Conservation (phyloP, 495 filamentous ascomycete genomes). For the Wilcoxina mikolae region DNA sequence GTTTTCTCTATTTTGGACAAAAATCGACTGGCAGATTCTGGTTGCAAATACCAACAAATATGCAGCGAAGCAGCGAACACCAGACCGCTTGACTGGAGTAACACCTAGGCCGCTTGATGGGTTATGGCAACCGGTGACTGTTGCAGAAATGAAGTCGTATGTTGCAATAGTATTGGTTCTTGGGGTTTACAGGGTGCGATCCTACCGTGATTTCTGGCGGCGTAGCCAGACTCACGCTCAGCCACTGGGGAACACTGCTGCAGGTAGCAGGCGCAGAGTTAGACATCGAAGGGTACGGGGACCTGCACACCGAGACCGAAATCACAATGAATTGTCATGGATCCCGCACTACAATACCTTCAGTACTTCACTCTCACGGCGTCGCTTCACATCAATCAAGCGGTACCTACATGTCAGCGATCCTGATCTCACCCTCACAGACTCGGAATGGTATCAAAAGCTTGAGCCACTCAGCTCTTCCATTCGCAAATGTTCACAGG, state of each 20-base stretch:
- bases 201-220: not conserved
- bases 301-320: no score
- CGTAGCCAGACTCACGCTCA: not conserved
- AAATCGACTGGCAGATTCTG: not conserved
- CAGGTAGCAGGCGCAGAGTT: no score
- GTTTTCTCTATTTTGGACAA: slow-evolving; percentile 2
- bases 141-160: not conserved
- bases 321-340: no score
- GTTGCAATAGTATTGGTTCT: not conserved
- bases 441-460: not conserved
- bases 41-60: not conserved
- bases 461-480: not conserved
- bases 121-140: not conserved
- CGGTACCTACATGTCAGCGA: not conserved
- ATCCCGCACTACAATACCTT: no score
- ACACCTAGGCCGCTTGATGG: not conserved
- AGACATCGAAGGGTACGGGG: no score
- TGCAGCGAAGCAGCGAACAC: not conserved
- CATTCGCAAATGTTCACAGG: not conserved
- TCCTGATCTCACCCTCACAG: not conserved
- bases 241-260: not conserved
- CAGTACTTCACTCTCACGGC: not conserved
- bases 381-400: not conserved
- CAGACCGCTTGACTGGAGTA: not conserved
- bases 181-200: not conserved